Percentiles rank a stretch among this genome's conserved stretches.
These are phyloP conservation scores for Trifolium subterraneum DNA, from an alignment of 306 rosid genomes.

Conservation along the genomic window DNA sequence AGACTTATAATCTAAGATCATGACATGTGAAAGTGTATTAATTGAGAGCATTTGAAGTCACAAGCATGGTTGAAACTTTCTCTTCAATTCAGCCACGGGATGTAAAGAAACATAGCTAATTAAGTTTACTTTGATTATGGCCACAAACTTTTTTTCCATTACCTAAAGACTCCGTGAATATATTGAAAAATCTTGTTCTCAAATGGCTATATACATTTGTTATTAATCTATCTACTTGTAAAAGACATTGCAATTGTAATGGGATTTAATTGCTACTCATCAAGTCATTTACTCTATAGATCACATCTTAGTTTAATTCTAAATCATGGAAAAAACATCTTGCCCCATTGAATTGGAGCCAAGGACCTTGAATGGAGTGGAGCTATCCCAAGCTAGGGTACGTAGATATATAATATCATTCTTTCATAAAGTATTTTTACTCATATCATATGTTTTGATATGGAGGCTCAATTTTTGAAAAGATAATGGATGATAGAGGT, in stretches of 20 bases:
- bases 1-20: not conserved
- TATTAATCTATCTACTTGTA: not conserved
- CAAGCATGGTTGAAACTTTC: conserved; percentile 35
- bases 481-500: not conserved
- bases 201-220: conserved; percentile 20
- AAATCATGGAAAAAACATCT: conserved; percentile 53
- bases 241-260: conserved; percentile 34
- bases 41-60: conserved; percentile 33
- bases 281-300: conserved; percentile 32
- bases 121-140: conserved; percentile 28
- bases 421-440: not conserved
- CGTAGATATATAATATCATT: not conserved
- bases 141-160: conserved; percentile 40
- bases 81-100: conserved; percentile 34
- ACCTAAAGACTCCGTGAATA: conserved; percentile 55
- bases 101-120: conserved; percentile 17
- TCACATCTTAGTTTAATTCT: conserved; percentile 25
- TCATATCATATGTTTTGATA: not conserved
- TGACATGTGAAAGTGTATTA: not conserved
- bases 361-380: conserved; percentile 64
- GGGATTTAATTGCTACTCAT: conserved; percentile 33
- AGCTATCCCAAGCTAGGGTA: conserved; percentile 77
- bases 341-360: conserved; percentile 87
- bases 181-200: conserved; percentile 23
- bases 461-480: not conserved